These are phyloP conservation scores for Heteromeles arbutifolia DNA, from an alignment of 306 rosid species.

Conservation along the genomic window DNA sequence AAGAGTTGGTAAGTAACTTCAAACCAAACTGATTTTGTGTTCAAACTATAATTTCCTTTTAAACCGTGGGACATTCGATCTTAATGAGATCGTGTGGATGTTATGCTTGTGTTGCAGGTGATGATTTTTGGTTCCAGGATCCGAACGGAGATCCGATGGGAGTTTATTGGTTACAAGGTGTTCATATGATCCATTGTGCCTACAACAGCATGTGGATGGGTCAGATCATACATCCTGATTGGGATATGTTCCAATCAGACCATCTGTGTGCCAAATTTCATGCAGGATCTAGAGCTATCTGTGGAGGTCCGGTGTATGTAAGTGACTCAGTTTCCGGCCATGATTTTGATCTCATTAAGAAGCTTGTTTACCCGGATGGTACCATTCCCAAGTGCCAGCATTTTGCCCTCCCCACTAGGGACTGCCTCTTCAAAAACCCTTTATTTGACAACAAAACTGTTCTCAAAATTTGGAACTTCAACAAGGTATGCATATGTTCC, in stretches of 20 bases:
- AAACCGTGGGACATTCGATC: not conserved
- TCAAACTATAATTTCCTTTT: not conserved
- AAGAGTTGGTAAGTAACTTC: slow-evolving; percentile 55
- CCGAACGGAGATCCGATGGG: slow-evolving; percentile 92
- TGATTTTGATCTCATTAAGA: slow-evolving; percentile 61
- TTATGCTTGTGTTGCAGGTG: slow-evolving; percentile 36
- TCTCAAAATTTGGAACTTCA: slow-evolving; percentile 84
- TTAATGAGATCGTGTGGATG: not conserved
- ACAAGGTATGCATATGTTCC: slow-evolving; percentile 57
- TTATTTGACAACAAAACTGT: slow-evolving; percentile 55
- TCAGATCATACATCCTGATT: slow-evolving; percentile 79
- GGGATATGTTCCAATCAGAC: slow-evolving; percentile 96
- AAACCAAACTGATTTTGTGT: not conserved
- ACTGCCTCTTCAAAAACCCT: slow-evolving; percentile 75
- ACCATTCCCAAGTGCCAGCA: slow-evolving; percentile 64
- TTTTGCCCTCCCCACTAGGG: slow-evolving; percentile 85
- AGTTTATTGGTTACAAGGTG: slow-evolving; percentile 77
- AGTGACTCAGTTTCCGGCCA: slow-evolving; percentile 74
- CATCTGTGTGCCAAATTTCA: slow-evolving; percentile 76
- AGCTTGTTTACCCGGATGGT: slow-evolving; percentile 80
- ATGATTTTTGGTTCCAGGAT: slow-evolving; percentile 94
- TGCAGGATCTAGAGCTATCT: slow-evolving; percentile 81
- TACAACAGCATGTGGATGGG: slow-evolving; percentile 98
- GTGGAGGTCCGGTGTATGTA: slow-evolving; percentile 74
- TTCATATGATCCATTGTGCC: slow-evolving; percentile 85